Evolutionary conservation across 176 grass and related monocot genomes (phyloP).

Genomic region (Tillandsia fasciculata): DNA sequence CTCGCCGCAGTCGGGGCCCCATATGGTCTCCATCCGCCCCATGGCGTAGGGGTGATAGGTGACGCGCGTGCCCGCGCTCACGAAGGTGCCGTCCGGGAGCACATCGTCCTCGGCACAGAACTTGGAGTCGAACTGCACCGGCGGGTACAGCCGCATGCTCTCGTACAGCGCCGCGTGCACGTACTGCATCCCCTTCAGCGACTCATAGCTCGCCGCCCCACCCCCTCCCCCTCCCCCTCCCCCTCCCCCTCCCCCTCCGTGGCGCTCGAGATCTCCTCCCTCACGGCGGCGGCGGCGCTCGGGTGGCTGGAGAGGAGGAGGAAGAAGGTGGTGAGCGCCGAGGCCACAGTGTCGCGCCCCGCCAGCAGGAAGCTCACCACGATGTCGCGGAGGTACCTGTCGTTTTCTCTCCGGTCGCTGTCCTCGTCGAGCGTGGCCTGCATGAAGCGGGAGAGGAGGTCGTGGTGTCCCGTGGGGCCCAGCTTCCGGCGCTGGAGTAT

Average conservation of each 20-base stretch:
- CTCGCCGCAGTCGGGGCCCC: slow-evolving; percentile 31
- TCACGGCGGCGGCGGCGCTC: slow-evolving; percentile 19
- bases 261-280: slow-evolving; percentile 27
- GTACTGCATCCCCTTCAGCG: slow-evolving; percentile 41
- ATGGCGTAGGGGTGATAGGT: slow-evolving; percentile 34
- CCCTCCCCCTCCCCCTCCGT: slow-evolving; percentile 10
- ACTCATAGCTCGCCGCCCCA: slow-evolving; percentile 13
- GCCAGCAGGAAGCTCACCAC: slow-evolving; percentile 78
- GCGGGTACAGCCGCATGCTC: slow-evolving; percentile 48
- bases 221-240: no score
- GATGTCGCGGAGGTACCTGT: slow-evolving; percentile 78
- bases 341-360: slow-evolving; percentile 63
- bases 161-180: slow-evolving; percentile 44
- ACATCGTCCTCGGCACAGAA: slow-evolving; percentile 22
- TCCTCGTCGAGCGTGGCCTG: slow-evolving; percentile 14
- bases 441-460: slow-evolving; percentile 78
- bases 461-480: slow-evolving; percentile 31
- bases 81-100: slow-evolving; percentile 24
- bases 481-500: slow-evolving; percentile 49
- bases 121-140: slow-evolving; percentile 18
- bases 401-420: neutral
- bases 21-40: slow-evolving; percentile 15
- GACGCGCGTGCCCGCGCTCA: slow-evolving; percentile 11
- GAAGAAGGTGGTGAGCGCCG: slow-evolving; percentile 60
- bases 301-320: slow-evolving; percentile 58